Base-by-base conservation (phyloP, 2,329 filamentous ascomycete genomes). In the Biscogniauxia mediterranea region DNA sequence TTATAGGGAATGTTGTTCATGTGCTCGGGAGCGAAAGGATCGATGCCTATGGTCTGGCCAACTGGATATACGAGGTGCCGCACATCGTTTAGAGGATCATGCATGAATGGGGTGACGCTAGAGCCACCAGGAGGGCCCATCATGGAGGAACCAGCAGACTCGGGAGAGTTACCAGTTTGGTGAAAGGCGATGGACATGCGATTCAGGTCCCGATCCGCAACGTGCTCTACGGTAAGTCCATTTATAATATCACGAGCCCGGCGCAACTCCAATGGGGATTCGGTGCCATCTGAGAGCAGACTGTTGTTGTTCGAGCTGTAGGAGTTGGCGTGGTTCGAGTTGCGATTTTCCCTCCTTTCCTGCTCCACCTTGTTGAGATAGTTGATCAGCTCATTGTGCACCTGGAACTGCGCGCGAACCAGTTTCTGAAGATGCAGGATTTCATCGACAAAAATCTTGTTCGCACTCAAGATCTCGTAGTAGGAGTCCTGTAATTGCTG, bases 1-100 rank as follows among this genome's bases (percentile, higher is more conserved):
- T 89, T 83, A 73, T 97, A 98, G 0, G 93, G 92, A 59, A 97
- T 96, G 73, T 96, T 97, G 78, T 94, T 88, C 72, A 97, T 92
- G 72, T 97, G 93, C 69, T 97, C 93, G 68, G 91, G 90, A 73
- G 94, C 93, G 83, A 96, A 95, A 1, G 94, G 93, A 72, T 97
- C 93, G 67, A 97, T 97, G 57, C 93, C 93, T 66, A 96, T 91
- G 0, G 89, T 95, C 66, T 93, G 88, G 19, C 93, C 93, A 17
- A 96, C 92, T 0, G 94, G 93, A 73, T 97, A 98, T 9, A 97
- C 93, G 58, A 96, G 85, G 65, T 86, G 84, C 52, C 84, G 78
- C 65, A 85, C 80, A 62, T 87, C 84, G 66, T 77, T 83, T 67
- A 86, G 78, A 49, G 82, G 79, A 63, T 86, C 83, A 63, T 83